phyloP scores from a whole-genome alignment of 495 filamentous ascomycete genomes.

The Podospora appendiculata region DNA sequence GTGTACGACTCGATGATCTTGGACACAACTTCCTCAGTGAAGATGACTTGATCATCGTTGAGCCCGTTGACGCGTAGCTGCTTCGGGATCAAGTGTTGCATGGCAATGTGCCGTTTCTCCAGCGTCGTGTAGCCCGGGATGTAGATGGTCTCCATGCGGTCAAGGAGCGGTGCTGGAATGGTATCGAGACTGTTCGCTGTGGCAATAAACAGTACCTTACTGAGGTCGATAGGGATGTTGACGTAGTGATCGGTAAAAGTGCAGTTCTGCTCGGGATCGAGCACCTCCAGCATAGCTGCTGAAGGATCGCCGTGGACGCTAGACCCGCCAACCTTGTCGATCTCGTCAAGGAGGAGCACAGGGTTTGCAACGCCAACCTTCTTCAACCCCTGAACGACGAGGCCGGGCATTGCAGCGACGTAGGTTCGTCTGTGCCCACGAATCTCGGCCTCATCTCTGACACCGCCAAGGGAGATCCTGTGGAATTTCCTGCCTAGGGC shows the following conservation, averaged over 20 bases:
- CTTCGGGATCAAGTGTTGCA: constrained; percentile 88
- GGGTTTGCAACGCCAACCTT: constrained; percentile 96
- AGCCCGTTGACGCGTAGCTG: constrained; percentile 79
- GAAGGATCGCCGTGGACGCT: constrained; percentile 96
- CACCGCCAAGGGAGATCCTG: constrained; percentile 92
- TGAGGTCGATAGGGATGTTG: constrained; percentile 90
- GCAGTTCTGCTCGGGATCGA: constrained; percentile 97
- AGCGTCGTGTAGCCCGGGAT: constrained; percentile 93
- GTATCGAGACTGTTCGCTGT: constrained; percentile 95
- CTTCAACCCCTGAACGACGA: constrained; percentile 90
- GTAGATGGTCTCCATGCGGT: constrained; percentile 92
- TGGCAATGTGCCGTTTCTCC: constrained; percentile 96
- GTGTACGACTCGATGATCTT: constrained; percentile 96
- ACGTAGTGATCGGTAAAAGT: constrained; percentile 95
- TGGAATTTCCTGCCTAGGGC: constrained; percentile 95
- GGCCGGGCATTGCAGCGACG: constrained; percentile 95
- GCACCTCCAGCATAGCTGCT: constrained; percentile 97
- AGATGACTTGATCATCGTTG: constrained; percentile 57
- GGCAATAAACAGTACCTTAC: constrained; percentile 97
- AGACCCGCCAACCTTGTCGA: constrained; percentile 90
- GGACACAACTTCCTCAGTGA: constrained; percentile 78
- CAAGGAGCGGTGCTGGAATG: constrained; percentile 88
- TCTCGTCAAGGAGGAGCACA: constrained; percentile 94
- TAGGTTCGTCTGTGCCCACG: constrained; percentile 93
- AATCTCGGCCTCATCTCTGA: constrained; percentile 95